Evolutionary conservation across 106 monocot species (phyloP), one percentile per base, ranked within the genome.

Genomic region (Gastrodia elata): DNA sequence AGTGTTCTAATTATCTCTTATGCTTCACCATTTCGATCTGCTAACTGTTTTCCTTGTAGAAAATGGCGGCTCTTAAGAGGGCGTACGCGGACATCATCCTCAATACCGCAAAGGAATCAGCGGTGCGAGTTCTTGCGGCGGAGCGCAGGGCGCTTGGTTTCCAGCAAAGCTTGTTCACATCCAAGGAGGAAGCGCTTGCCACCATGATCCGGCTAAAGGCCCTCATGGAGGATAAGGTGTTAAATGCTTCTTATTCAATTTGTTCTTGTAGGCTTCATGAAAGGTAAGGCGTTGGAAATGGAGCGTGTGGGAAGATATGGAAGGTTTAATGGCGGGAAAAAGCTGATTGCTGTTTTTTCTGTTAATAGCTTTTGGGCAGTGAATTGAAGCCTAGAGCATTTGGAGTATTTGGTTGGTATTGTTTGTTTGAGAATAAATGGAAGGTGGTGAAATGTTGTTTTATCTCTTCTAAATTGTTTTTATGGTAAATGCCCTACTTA

Each of bases 91-190:
- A 88, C 44, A 75, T 88, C 15, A 81, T 91, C 18, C 69, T 91
- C 64, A 91, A 91, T 77, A 88, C 68, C 39, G 87, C 83, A 48
- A 82, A 82, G 77, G 91, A 91, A 68, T 85, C 91, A 72, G 87
- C 87, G 8, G 85, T 85, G 6, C 75, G 91, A 73, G 65, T 91
- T 32, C 46, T 88, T 38, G 81, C 57, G 28, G 71, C 91, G 33
- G 87, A 91, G 49, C 83, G 77, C 28, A 83, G 39, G 70, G 87
- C 81, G 22, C 64, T 73, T 25, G 65, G 55, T 26, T 77, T 70
- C 34, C 81, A 82, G 81, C 83, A 76, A 38, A 58, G 75, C 39
- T 39, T 85, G 11, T 65, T 27, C 35, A 55, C 48, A 10, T 72
- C 85, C 20, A 91, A 91, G 74, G 88, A 91, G 8, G 87, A 91